phyloP scores from a whole-genome alignment of 805 yeast species.

The Saccharomycopsis lassenensis region DNA sequence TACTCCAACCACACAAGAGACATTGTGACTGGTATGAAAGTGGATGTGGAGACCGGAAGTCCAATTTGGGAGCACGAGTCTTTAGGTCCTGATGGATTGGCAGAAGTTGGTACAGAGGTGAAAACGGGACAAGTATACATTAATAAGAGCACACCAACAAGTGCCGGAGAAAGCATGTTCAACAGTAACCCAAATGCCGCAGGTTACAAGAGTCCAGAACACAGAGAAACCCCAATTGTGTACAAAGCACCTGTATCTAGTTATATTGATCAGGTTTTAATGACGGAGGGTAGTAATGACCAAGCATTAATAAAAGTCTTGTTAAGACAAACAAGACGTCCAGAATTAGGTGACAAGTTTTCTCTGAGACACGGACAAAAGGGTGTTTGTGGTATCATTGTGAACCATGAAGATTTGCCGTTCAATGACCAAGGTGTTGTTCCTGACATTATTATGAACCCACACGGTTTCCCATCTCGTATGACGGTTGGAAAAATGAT shows the following conservation, averaged over 20 bases:
- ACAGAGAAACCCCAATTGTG: constrained; percentile 81
- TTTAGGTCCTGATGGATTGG: constrained; percentile 90
- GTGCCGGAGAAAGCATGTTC: constrained; percentile 59
- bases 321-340: constrained; percentile 90
- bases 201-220: constrained; percentile 31
- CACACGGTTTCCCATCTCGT: constrained; percentile 99
- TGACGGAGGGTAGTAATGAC: constrained; percentile 91
- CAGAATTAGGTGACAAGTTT: constrained; percentile 95
- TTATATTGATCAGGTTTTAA: constrained; percentile 94
- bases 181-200: constrained; percentile 20
- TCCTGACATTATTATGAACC: constrained; percentile 97
- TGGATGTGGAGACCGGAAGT: constrained; percentile 56
- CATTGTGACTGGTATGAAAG: constrained; percentile 83
- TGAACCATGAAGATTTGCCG: constrained; percentile 94
- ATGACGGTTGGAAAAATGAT: constrained; percentile 99
- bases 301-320: constrained; percentile 89
- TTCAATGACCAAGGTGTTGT: constrained; percentile 84
- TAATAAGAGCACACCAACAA: constrained; percentile 85
- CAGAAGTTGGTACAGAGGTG: constrained; percentile 87
- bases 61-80: constrained; percentile 83
- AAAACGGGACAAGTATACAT: constrained; percentile 91
- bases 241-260: constrained; percentile 95
- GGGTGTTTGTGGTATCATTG: constrained; percentile 98
- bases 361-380: constrained; percentile 97
- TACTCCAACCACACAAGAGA: constrained; percentile 93